Percentiles rank a stretch among this genome's conserved stretches.
Evolutionary conservation across 441 rosid species (phyloP).

Genomic region (Eruca vesicaria): DNA sequence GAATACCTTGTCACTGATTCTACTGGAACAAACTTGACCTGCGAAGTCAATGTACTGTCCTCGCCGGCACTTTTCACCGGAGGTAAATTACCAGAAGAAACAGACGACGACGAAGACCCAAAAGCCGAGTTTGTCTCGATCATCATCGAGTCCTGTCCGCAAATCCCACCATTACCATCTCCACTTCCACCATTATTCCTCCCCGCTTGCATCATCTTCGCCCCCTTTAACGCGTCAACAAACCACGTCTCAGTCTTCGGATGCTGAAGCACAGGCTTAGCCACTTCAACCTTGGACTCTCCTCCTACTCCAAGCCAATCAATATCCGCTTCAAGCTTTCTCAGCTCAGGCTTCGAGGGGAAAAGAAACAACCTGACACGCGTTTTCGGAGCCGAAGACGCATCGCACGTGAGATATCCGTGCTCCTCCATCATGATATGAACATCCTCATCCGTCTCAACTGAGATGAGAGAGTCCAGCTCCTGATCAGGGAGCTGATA

Average conservation of each 20-base stretch:
- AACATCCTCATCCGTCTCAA: conserved; percentile 62
- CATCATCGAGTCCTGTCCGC: conserved; percentile 61
- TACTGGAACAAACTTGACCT: conserved; percentile 31
- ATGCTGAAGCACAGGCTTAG: conserved; percentile 38
- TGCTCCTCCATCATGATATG: conserved; percentile 61
- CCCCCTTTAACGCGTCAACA: conserved; percentile 66
- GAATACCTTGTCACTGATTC: conserved; percentile 48
- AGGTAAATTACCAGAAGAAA: conserved; percentile 56
- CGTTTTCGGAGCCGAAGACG: conserved; percentile 28
- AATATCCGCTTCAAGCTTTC: background rate
- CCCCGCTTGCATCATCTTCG: conserved; percentile 48
- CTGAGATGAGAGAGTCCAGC: conserved; percentile 67
- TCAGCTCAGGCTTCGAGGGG: conserved; percentile 23
- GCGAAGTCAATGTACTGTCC: conserved; percentile 31
- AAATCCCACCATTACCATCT: conserved; percentile 24
- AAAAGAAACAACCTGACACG: conserved; percentile 69
- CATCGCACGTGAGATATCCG: conserved; percentile 37
- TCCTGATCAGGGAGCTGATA: conserved; percentile 67
- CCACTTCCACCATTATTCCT: conserved; percentile 25
- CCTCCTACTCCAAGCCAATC: conserved; percentile 25
- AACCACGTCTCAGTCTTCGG: conserved; percentile 84
- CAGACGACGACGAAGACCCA: conserved; percentile 77
- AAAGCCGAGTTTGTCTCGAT: conserved; percentile 70
- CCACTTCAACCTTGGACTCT: conserved; percentile 20
- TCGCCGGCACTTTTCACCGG: conserved; percentile 44